A percentile compares a stretch with the other conserved stretches of the same genome.
Evolutionary conservation across 2,329 filamentous ascomycete species (phyloP).

Genomic region (Albifimbria verrucaria): DNA sequence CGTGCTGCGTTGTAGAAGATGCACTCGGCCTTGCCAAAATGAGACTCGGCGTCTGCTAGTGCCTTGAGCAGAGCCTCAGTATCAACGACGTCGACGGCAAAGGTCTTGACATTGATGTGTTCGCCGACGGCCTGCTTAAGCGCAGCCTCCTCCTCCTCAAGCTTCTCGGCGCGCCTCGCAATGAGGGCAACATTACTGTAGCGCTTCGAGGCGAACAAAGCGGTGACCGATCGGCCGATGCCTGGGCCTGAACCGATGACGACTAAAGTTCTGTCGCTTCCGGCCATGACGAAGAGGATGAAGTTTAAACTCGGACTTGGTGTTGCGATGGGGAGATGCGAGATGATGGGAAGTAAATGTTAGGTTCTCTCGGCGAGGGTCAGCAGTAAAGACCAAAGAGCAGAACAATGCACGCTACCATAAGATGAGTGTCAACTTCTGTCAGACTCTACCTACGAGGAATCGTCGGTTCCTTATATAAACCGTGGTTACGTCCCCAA

Average conservation of each 20-base stretch:
- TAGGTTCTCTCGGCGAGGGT: background rate
- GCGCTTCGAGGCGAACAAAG: constrained; percentile 77
- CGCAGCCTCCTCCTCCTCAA: constrained; percentile 31
- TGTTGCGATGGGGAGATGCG: no score
- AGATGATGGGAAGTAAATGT: no score
- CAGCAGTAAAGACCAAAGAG: no score
- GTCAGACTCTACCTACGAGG: no score
- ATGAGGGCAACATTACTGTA: constrained; percentile 61
- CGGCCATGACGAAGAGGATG: background rate
- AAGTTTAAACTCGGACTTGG: background rate
- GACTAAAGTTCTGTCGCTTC: constrained; percentile 36
- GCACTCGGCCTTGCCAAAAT: constrained; percentile 40
- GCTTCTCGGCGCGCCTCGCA: constrained; percentile 36
- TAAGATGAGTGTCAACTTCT: no score
- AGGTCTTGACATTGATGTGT: constrained; percentile 35
- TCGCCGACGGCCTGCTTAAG: constrained; percentile 25
- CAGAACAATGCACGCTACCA: no score
- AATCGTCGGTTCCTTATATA: no score
- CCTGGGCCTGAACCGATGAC: constrained; percentile 90
- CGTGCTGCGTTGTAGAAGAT: constrained; percentile 52
- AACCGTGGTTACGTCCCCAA: no score
- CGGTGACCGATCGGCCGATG: constrained; percentile 86
- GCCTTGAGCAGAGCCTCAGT: constrained; percentile 30
- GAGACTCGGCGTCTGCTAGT: constrained; percentile 36
- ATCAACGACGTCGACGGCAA: constrained; percentile 41